A percentile compares a stretch with the other conserved stretches of the same genome.
Conservation (phyloP, 2,329 filamentous ascomycete species). For the Didymellaceae sp. region DNA sequence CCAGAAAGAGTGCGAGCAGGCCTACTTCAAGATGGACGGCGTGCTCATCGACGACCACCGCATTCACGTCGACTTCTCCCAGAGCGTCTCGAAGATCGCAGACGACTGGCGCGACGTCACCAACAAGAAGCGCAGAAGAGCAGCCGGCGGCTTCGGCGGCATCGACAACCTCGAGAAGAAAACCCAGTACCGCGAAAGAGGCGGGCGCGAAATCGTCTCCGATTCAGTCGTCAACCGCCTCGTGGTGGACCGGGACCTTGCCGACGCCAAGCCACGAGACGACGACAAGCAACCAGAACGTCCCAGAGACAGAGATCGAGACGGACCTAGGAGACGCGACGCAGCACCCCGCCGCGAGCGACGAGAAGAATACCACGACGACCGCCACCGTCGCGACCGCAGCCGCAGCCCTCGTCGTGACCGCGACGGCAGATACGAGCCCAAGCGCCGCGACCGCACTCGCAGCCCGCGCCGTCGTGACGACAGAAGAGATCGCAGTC, state of each 20-base stretch:
- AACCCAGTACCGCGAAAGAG: conserved; percentile 71
- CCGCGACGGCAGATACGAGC: conserved; percentile 37
- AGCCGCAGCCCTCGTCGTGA: conserved; percentile 44
- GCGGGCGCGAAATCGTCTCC: conserved; percentile 36
- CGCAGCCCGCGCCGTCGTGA: conserved; percentile 45
- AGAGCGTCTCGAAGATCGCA: conserved; percentile 86
- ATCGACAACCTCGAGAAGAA: conserved; percentile 87
- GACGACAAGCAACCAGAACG: too few species aligned
- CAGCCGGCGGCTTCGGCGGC: conserved; percentile 81
- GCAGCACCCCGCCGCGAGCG: conserved; percentile 40
- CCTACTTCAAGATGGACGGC: conserved; percentile 98
- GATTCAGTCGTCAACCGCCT: conserved; percentile 44
- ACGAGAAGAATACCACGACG: conserved; percentile 46
- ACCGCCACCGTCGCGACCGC: conserved; percentile 48
- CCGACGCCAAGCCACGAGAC: conserved; percentile 15
- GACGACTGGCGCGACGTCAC: conserved; percentile 88
- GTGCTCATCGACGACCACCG: conserved; percentile 96
- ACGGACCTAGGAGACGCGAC: conserved; percentile 49
- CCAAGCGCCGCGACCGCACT: conserved; percentile 35
- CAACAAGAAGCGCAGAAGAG: conserved; percentile 75
- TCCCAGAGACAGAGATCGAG: too few species aligned
- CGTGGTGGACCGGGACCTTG: conserved; percentile 35
- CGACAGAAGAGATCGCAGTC: conserved; percentile 44
- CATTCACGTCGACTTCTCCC: conserved; percentile 98
- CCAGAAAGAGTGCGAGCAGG: conserved; percentile 89